Evolutionary conservation across 495 filamentous ascomycete genomes (phyloP).

Genomic region (Lophiotrema nucula): DNA sequence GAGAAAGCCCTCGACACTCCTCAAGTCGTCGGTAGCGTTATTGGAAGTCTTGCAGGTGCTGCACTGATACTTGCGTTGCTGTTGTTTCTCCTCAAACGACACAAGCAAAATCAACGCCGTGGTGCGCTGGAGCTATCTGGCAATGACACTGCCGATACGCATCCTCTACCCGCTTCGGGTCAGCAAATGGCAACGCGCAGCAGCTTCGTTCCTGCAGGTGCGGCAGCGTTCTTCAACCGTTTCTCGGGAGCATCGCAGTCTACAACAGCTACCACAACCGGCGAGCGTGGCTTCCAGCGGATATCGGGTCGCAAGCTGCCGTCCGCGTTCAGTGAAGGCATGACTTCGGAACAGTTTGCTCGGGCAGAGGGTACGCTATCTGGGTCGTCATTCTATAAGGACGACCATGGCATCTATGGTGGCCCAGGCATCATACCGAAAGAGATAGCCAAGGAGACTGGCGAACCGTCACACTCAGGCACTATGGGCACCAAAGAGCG

Average conservation of each 20-base stretch:
- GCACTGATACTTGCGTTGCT: slow-evolving; percentile 22
- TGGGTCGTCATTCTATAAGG: slow-evolving; percentile 44
- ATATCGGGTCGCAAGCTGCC: slow-evolving; percentile 35
- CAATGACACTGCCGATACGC: slow-evolving; percentile 13
- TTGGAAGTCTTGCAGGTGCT: slow-evolving; percentile 32
- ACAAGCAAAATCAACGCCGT: slow-evolving; percentile 25
- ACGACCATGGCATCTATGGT: slow-evolving; percentile 45
- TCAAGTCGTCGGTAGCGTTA: slow-evolving; percentile 29
- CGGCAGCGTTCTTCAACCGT: slow-evolving; percentile 30
- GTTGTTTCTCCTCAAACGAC: slow-evolving; percentile 25
- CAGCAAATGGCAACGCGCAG: slow-evolving; percentile 22
- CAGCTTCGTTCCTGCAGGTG: slow-evolving; percentile 15
- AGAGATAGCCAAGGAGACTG: slow-evolving; percentile 20
- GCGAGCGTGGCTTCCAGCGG: slow-evolving; percentile 29
- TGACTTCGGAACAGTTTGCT: slow-evolving; percentile 33
- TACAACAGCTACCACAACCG: slow-evolving; percentile 22
- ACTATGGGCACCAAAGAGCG: slow-evolving; percentile 39
- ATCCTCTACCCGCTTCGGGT: slow-evolving; percentile 17
- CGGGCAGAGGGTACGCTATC: slow-evolving; percentile 37
- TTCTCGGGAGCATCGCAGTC: slow-evolving; percentile 27
- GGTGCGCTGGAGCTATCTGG: slow-evolving; percentile 8
- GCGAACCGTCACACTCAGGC: slow-evolving; percentile 32
- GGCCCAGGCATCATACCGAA: slow-evolving; percentile 33
- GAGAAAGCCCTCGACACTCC: slow-evolving; percentile 20
- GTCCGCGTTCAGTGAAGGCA: slow-evolving; percentile 34